Percentiles rank a stretch among this genome's conserved stretches.
phyloP scores from a whole-genome alignment of 176 grass and related monocot species.

The Oryza brachyantha region DNA sequence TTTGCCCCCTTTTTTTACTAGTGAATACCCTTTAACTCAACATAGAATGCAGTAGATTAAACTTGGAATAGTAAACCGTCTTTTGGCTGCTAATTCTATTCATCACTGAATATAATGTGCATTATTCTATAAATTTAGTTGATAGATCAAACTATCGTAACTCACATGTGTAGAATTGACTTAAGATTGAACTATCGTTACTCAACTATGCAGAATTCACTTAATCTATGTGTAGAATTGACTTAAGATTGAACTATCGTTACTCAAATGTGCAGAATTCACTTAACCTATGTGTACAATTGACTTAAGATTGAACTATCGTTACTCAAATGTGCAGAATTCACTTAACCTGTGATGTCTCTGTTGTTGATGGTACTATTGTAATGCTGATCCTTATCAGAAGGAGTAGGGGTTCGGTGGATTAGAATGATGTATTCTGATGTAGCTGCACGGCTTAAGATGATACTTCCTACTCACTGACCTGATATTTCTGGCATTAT shows the following conservation, averaged over 20 bases:
- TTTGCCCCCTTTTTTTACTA: too few relatives aligned
- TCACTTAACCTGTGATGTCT: too few relatives aligned
- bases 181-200: too few relatives aligned
- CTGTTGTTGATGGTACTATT: too few relatives aligned
- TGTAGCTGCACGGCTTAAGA: background rate
- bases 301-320: too few relatives aligned
- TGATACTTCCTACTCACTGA: background rate
- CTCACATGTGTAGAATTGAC: too few relatives aligned
- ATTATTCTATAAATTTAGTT: background rate
- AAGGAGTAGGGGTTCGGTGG: background rate
- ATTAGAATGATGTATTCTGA: background rate
- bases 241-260: too few relatives aligned
- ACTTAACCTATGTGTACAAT: too few relatives aligned
- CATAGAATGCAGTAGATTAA: background rate
- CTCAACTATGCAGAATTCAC: too few relatives aligned
- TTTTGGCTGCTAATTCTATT: background rate
- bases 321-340: too few relatives aligned
- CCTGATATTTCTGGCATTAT: background rate
- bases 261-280: too few relatives aligned
- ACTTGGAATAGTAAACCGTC: background rate
- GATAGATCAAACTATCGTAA: background rate
- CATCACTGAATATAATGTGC: background rate
- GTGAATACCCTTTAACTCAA: background rate
- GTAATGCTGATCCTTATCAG: background rate
- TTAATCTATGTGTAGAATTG: too few relatives aligned